These are phyloP conservation scores for Microsporum canis DNA, from an alignment of 2,329 filamentous ascomycete genomes.

Conservation along the genomic window DNA sequence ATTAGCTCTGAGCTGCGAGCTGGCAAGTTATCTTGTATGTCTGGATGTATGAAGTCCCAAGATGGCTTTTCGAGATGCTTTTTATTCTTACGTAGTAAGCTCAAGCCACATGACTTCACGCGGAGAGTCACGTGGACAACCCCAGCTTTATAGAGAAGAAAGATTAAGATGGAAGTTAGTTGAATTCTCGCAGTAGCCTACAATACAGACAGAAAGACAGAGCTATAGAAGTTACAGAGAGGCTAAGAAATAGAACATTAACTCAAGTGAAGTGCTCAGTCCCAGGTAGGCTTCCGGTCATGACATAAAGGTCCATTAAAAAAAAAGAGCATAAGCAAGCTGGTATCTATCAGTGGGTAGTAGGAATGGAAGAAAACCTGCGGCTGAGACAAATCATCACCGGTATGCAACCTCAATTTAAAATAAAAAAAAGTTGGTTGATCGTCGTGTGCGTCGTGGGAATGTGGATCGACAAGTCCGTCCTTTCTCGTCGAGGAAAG, in stretches of 20 bases:
- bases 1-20: not conserved
- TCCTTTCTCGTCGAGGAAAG: not conserved
- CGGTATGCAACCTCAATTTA: not conserved
- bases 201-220: not conserved
- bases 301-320: not conserved
- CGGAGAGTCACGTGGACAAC: not conserved
- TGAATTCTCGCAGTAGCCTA: not conserved
- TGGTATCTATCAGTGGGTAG: conserved; percentile 2
- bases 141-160: not conserved
- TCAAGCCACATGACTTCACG: not conserved
- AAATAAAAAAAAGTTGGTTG: not conserved
- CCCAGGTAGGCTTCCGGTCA: not conserved
- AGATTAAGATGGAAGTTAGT: not conserved
- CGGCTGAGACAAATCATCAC: not conserved
- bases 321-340: not conserved
- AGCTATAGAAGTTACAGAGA: conserved; percentile 2
- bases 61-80: not conserved
- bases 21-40: not conserved
- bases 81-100: not conserved
- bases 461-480: not conserved
- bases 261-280: not conserved
- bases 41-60: not conserved
- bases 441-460: not conserved
- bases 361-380: not conserved
- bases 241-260: not conserved